Percentiles rank a stretch among this genome's conserved stretches.
Evolutionary conservation across 495 filamentous ascomycete species (phyloP).

Genomic region (Talaromyces trachyspermus): DNA sequence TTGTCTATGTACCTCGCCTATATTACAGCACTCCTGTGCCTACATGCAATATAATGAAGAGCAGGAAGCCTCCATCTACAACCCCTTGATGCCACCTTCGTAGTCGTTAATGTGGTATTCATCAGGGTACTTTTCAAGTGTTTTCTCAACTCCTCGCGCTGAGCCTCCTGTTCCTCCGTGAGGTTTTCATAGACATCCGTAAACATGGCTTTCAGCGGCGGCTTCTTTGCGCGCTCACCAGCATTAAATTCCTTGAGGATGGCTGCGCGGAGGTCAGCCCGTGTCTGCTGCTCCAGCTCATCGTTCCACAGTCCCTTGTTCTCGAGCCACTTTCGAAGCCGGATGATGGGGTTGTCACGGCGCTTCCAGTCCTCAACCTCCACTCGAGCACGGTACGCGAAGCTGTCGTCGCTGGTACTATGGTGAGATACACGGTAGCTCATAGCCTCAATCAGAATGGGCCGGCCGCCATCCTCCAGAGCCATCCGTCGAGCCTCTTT

Average conservation of each 20-base stretch:
- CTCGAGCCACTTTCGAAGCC: constrained; percentile 89
- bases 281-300: constrained; percentile 65
- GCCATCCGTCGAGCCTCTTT: constrained; percentile 70
- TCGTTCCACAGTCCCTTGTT: constrained; percentile 75
- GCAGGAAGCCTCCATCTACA: constrained; percentile 23
- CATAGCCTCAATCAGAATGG: constrained; percentile 92
- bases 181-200: constrained; percentile 81
- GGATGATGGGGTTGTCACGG: constrained; percentile 86
- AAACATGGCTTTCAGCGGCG: constrained; percentile 69
- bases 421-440: constrained; percentile 95
- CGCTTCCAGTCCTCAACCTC: constrained; percentile 99
- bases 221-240: constrained; percentile 87
- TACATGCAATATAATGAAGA: no score
- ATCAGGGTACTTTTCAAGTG: constrained; percentile 80
- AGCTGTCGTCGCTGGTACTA: constrained; percentile 95
- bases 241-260: constrained; percentile 77
- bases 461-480: constrained; percentile 66
- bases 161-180: constrained; percentile 70
- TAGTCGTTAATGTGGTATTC: constrained; percentile 83
- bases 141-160: constrained; percentile 70
- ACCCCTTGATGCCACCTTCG: constrained; percentile 66
- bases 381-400: constrained; percentile 86
- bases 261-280: constrained; percentile 59
- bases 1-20: no score
- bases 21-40: no score